Evolutionary conservation across 75 land plant species (phyloP), one percentile per base, ranked within the genome.

Genomic region (Cryptomeria japonica): DNA sequence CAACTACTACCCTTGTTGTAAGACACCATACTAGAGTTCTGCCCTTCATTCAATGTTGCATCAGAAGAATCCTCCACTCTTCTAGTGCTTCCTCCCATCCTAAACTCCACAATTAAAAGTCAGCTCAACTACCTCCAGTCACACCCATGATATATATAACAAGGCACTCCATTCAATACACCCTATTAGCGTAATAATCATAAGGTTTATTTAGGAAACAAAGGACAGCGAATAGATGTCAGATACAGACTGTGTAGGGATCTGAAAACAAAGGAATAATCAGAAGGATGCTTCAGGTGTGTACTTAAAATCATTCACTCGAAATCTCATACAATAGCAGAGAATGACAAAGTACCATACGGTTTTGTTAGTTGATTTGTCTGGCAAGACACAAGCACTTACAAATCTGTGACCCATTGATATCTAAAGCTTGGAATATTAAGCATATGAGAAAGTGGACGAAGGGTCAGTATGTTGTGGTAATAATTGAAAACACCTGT

Each of bases 51-150:
- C 13, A 34, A 75, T 36, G 77, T 34, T 75, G 37, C 38, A 75
- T 75, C 77, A 75, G 77, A 34, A 34, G 36, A 75, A 34, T 75
- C 77, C 34, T 75, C 77, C 37, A 75, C 77, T 75, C 77, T 31
- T 75, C 37, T 75, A 75, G 34, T 75, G 37, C 77, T 75, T 31
- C 36, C 76, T 75, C 77, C 77, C 77, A 75, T 75, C 37, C 77
- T 75, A 3, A 75, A 31, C 15, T 14, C 77, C 77, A 75, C 77
- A 75, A 34, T 34, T 75, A 36, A 1, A 36, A 75, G 34, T 75
- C 77, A 75, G 28, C 28, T 34, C 77, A 75, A 34, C 13, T 34
- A 75, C 37, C 2, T 75, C 34, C 77, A 75, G 31, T 34, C 77
- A 75, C 77, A 75, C 34, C 37, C 34, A 25, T 64, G 3, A 75